A percentile compares a stretch with the other conserved stretches of the same genome.
These are phyloP conservation scores for Mollisiaceae sp. DNA, from an alignment of 2,329 filamentous ascomycete species.

Conservation along the genomic window DNA sequence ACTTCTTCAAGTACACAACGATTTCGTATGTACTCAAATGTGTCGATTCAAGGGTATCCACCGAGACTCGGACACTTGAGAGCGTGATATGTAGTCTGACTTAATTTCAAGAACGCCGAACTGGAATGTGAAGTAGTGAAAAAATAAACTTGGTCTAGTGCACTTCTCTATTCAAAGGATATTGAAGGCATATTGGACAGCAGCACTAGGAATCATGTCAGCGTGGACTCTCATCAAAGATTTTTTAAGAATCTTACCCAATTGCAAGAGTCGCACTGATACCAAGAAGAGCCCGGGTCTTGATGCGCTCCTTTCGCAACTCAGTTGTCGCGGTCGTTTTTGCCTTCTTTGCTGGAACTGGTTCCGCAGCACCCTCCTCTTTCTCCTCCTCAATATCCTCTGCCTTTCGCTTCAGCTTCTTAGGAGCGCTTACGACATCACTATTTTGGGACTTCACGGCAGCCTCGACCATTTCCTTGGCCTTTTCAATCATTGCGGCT, in stretches of 20 bases:
- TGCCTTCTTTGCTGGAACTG: constrained; percentile 58
- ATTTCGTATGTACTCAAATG: constrained; percentile 7
- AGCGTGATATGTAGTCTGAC: constrained; percentile 8
- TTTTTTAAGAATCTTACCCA: constrained; percentile 69
- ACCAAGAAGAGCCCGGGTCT: constrained; percentile 83
- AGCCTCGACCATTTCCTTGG: constrained; percentile 85
- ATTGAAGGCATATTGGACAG: constrained; percentile 43
- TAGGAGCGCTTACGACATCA: constrained; percentile 20
- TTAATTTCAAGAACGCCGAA: constrained; percentile 28
- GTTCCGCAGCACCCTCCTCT: constrained; percentile 48
- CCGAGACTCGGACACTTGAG: constrained; percentile 9
- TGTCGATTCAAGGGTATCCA: constrained; percentile 36
- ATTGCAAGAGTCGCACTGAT: constrained; percentile 86
- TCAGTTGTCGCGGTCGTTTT: constrained; percentile 68
- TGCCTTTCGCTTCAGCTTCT: constrained; percentile 73
- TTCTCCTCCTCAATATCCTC: constrained; percentile 67
- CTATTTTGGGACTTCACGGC: constrained; percentile 52
- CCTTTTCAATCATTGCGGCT: constrained; percentile 81
- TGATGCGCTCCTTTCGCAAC: constrained; percentile 83
- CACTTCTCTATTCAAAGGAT: constrained; percentile 31
- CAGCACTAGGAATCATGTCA: constrained; percentile 37
- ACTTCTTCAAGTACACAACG: constrained; percentile 9
- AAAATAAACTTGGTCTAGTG: constrained; percentile 14
- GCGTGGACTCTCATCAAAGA: constrained; percentile 7
- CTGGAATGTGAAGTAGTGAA: constrained; percentile 23